Evolutionary conservation across 1,284 basidiomycete species (phyloP), one percentile per base, ranked within the genome.

Genomic region (Rhodotorula sp.): DNA sequence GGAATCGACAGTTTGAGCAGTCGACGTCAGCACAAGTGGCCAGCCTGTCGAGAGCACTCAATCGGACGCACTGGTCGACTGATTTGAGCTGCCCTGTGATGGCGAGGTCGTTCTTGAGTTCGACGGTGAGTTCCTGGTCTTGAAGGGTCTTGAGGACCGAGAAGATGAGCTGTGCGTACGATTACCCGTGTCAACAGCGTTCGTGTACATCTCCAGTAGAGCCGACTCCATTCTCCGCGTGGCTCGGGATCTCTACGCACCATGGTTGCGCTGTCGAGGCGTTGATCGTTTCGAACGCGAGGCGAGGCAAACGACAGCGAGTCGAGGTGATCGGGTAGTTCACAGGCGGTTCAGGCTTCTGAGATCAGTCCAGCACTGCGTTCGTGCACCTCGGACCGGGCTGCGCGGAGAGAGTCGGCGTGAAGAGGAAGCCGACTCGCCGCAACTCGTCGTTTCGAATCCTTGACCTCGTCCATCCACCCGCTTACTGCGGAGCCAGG

Each of bases 61-160:
- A 7, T 26, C 49, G 54, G 47, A 85, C 91, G 77, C 80, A 95
- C 93, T 99, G 97, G 85, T 98, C 95, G 60, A 99, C 95, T 63
- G 93, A 95, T 85, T 97, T 97, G 78, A 99, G 84, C 31, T 93
- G 91, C 5, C 97, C 97, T 19, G 92, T 93, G 81, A 99, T 95
- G 26, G 92, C 94, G 66, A 99, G 88, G 83, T 99, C 95, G 83
- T 99, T 99, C 85, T 99, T 99, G 79, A 99, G 89, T 82, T 99
- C 95, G 77, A 99, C 94, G 23, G 93, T 97, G 78, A 97, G 93
- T 68, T 79, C 77, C 48, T 80, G 79, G 23, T 71, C 73, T 31
- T 95, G 98, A 63, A 99, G 88, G 21, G 95, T 99, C 84, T 99
- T 99, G 89, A 99, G 99, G 58, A 98, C 94, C 61, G 93, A 95